Evolutionary conservation across 495 filamentous ascomycete genomes (phyloP).

Genomic region (Xylaria flabelliformis): DNA sequence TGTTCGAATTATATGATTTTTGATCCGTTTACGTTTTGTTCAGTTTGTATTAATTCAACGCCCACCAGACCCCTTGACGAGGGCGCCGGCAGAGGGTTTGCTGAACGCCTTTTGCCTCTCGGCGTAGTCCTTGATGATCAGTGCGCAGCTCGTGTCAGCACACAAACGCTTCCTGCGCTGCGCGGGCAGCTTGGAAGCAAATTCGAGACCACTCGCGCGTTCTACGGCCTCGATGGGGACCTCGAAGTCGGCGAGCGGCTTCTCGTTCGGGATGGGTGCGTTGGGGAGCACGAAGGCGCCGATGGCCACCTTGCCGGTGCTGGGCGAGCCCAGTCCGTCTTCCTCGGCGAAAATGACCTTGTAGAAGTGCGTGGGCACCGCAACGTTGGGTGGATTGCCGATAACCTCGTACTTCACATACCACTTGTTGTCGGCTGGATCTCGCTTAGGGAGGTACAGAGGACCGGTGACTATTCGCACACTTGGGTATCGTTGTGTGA

Average conservation of each 20-base stretch:
- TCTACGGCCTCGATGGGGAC: constrained; percentile 92
- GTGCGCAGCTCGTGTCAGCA: constrained; percentile 78
- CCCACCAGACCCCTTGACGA: constrained; percentile 27
- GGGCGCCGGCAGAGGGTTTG: constrained; percentile 14
- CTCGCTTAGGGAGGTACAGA: constrained; percentile 83
- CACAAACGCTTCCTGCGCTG: constrained; percentile 80
- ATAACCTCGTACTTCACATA: constrained; percentile 97
- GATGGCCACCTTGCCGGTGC: constrained; percentile 65
- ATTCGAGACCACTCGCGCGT: constrained; percentile 89
- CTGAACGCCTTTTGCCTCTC: constrained; percentile 67
- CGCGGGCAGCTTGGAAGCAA: constrained; percentile 76
- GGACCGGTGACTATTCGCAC: constrained; percentile 94
- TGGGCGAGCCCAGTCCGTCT: constrained; percentile 67
- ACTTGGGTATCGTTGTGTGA: constrained; percentile 79
- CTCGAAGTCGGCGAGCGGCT: constrained; percentile 86
- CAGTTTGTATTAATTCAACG: background rate
- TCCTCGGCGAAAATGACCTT: constrained; percentile 97
- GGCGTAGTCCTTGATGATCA: constrained; percentile 81
- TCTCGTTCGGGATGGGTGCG: constrained; percentile 84
- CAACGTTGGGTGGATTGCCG: constrained; percentile 89
- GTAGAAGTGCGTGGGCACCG: constrained; percentile 98
- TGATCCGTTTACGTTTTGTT: constrained; percentile 4
- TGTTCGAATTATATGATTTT: constrained; percentile 15
- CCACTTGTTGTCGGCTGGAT: constrained; percentile 86
- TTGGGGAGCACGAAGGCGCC: constrained; percentile 97